phyloP scores from a whole-genome alignment of 164 flowering plant genomes.

The Chimonanthus salicifolius region DNA sequence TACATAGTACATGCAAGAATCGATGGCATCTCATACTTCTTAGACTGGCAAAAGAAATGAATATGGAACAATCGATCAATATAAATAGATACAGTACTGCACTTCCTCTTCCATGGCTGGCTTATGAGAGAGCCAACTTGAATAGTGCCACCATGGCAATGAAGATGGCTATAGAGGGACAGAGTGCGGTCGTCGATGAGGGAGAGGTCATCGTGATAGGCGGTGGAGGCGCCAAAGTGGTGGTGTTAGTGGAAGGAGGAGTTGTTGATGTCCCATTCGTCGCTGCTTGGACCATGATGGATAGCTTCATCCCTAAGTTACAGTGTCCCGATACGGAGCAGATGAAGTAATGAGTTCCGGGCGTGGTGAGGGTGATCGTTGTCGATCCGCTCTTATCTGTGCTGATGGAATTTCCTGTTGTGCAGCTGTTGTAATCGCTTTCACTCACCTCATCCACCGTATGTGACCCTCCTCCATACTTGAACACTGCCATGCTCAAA shows the following conservation, averaged over 20 bases:
- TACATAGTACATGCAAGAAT: too few relatives aligned
- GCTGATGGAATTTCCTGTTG: conserved; percentile 21
- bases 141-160: conserved; percentile 8
- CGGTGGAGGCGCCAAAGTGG: background rate
- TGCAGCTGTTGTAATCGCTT: conserved; percentile 42
- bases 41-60: background rate
- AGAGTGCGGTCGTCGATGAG: conserved; percentile 11
- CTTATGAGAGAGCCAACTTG: conserved; percentile 5
- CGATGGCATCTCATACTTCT: background rate
- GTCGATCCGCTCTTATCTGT: conserved; percentile 35
- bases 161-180: conserved; percentile 14
- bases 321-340: conserved; percentile 45
- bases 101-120: conserved; percentile 11
- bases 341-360: conserved; percentile 47
- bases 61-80: background rate
- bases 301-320: conserved; percentile 44
- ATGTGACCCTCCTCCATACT: conserved; percentile 30
- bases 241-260: conserved; percentile 6
- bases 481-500: conserved; percentile 32
- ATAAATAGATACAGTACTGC: conserved; percentile 2
- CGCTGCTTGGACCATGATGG: conserved; percentile 24
- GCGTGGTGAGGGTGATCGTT: conserved; percentile 31
- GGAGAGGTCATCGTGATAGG: background rate
- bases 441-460: conserved; percentile 44
- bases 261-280: conserved; percentile 1